Percentiles rank a stretch among this genome's conserved stretches.
Evolutionary conservation across 2,329 filamentous ascomycete species (phyloP).

Genomic region (Bipolaris gigantea): DNA sequence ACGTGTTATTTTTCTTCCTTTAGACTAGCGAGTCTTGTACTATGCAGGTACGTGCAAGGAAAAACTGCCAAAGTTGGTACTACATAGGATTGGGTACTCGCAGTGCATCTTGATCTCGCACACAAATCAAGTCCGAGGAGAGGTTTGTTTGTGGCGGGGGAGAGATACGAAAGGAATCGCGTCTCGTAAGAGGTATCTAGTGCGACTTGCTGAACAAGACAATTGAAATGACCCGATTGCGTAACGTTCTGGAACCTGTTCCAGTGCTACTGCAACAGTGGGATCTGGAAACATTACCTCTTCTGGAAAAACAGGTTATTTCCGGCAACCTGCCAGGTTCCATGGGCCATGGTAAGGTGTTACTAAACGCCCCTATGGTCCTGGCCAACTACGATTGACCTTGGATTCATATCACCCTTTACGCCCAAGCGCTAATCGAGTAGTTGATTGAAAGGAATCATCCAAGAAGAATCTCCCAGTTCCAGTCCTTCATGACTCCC

Average conservation of each 20-base stretch:
- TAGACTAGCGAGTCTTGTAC: too few species aligned
- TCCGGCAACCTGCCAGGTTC: neutral
- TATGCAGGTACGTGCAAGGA: too few species aligned
- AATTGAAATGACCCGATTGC: neutral
- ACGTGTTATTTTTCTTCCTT: too few species aligned
- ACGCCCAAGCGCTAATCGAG: neutral
- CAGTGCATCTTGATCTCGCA: too few species aligned
- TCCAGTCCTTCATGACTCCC: constrained; percentile 71
- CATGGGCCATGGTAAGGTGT: neutral
- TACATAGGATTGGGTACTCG: neutral
- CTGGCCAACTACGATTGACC: neutral
- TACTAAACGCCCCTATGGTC: neutral
- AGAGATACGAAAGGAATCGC: neutral
- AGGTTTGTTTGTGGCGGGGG: neutral
- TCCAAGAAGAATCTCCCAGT: constrained; percentile 58
- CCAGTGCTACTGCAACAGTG: neutral
- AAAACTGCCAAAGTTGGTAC: neutral
- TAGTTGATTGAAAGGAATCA: constrained; percentile 7
- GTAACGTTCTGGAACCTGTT: neutral
- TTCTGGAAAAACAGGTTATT: neutral
- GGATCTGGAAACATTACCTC: neutral
- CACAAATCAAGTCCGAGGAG: neutral
- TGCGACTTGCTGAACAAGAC: neutral
- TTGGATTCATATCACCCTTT: neutral
- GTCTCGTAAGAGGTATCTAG: neutral